Evolutionary conservation across 306 rosid species (phyloP).

Genomic region (Vicia sativa): DNA sequence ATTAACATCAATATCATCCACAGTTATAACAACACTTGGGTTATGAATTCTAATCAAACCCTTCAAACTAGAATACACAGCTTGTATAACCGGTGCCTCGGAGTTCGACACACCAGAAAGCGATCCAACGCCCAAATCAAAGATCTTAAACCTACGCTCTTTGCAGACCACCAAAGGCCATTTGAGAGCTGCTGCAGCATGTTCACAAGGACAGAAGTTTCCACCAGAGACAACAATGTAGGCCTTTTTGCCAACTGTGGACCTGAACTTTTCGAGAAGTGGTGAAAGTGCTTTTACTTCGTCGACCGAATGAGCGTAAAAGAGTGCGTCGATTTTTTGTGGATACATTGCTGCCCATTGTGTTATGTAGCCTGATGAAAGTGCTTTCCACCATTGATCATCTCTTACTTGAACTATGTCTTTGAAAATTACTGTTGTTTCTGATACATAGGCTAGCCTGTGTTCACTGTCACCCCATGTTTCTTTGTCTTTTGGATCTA

Average conservation of each 20-base stretch:
- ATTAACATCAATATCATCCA: slow-evolving; percentile 64
- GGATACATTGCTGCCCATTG: slow-evolving; percentile 98
- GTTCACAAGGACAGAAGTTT: slow-evolving; percentile 72
- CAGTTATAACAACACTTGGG: slow-evolving; percentile 81
- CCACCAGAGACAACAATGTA: slow-evolving; percentile 83
- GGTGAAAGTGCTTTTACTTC: slow-evolving; percentile 83
- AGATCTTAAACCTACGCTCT: slow-evolving; percentile 84
- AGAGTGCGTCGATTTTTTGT: slow-evolving; percentile 87
- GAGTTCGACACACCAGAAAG: slow-evolving; percentile 75
- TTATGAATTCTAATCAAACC: slow-evolving; percentile 88
- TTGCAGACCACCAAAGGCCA: slow-evolving; percentile 85
- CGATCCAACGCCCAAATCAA: slow-evolving; percentile 70
- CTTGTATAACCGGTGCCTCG: slow-evolving; percentile 77
- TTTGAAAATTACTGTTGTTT: slow-evolving; percentile 95
- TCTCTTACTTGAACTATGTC: slow-evolving; percentile 91
- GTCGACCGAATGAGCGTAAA: slow-evolving; percentile 79
- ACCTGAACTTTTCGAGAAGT: slow-evolving; percentile 81
- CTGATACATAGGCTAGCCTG: slow-evolving; percentile 92
- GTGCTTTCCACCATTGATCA: slow-evolving; percentile 98
- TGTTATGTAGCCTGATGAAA: slow-evolving; percentile 82
- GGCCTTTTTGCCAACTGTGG: slow-evolving; percentile 82
- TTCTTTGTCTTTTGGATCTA: slow-evolving; percentile 82
- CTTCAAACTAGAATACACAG: slow-evolving; percentile 85
- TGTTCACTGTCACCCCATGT: slow-evolving; percentile 99
- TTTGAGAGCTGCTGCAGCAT: slow-evolving; percentile 67